Base-by-base conservation (phyloP, 768 basidiomycete genomes). In the Botryobasidium botryosum region DNA sequence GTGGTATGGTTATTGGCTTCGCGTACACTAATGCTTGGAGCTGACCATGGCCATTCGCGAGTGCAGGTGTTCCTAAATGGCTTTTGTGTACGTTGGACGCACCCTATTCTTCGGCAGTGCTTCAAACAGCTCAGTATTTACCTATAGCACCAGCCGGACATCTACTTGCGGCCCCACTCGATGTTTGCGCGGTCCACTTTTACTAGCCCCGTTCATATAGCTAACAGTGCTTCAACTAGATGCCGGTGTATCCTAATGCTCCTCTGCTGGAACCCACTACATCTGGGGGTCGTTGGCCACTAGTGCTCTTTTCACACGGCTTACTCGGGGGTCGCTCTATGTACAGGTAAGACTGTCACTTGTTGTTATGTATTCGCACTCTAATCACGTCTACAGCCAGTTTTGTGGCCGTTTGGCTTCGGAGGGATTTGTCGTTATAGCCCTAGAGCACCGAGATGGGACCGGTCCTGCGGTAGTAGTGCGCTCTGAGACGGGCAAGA, bases 241-340 rank as follows among this genome's bases (percentile, higher is more conserved):
- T 77, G 45, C 74, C 76, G n/a, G 70, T 69, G 20, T 66, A 72
- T 52, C 58, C 59, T 8, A 69, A 72, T 46, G 74, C 73, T 3
- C 70, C 72, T 4, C 69, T 77, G 18, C 64, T 73, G 3, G 55
- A 60, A 1, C 15, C 37, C 26, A 18, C 48, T 17, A 24, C 28
- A 3, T 31, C 18, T 29, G 25, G 27, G 5, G 18, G 35, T 20
- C 32, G 35, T 15, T 83, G 81, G 81, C 81, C 83, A 0, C 67
- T 90, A 25, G 72, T 86, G 25, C 68, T 90, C 32, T 88, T 87
- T 61, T 83, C 79, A 7, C 86, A 88, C 62, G 86, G 86, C 17
- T 70, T 88, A 18, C 78, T 74, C 17, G 85, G 84, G 3, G 74
- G 70, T 35, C 64, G 75, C 18, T 80, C 75, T 0, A 70, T 74